phyloP scores from a whole-genome alignment of 345 rosid genomes.

The Moricandia arvensis region DNA sequence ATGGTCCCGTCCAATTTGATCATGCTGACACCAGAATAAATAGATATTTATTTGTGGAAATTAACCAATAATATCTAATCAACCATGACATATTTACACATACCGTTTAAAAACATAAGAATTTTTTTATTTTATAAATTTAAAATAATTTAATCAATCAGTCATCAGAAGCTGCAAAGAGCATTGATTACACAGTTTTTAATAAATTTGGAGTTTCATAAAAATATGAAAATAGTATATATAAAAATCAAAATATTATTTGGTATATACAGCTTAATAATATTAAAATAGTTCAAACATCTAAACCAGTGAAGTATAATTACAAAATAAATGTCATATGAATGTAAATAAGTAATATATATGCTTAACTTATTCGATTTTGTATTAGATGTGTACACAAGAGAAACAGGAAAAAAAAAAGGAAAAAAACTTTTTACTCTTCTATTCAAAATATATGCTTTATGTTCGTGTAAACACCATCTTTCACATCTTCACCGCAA shows the following conservation, averaged over 20 bases:
- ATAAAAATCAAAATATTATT: neutral
- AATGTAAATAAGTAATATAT: neutral
- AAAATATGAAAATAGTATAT: neutral
- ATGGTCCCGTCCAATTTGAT: slow-evolving; percentile 25
- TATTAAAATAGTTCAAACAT: neutral
- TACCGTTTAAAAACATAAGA: neutral
- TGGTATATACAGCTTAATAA: neutral
- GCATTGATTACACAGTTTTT: neutral
- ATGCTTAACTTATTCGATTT: neutral
- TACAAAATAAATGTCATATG: neutral
- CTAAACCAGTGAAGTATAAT: neutral
- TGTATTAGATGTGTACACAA: neutral
- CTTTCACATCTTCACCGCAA: too few relatives aligned
- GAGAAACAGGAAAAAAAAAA: too few relatives aligned
- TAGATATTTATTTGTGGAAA: slow-evolving; percentile 4
- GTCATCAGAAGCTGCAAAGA: neutral
- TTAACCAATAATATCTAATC: too few relatives aligned
- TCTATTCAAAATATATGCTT: too few relatives aligned
- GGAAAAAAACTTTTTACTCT: too few relatives aligned
- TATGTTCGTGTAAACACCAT: too few relatives aligned
- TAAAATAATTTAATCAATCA: neutral
- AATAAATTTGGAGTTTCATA: neutral
- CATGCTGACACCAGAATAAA: slow-evolving; percentile 9
- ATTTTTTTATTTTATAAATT: neutral
- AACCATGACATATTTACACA: too few relatives aligned